Percentiles rank a stretch among this genome's conserved stretches.
Evolutionary conservation across 75 land plant genomes (phyloP).

Genomic region (Ceratopteris richardii): DNA sequence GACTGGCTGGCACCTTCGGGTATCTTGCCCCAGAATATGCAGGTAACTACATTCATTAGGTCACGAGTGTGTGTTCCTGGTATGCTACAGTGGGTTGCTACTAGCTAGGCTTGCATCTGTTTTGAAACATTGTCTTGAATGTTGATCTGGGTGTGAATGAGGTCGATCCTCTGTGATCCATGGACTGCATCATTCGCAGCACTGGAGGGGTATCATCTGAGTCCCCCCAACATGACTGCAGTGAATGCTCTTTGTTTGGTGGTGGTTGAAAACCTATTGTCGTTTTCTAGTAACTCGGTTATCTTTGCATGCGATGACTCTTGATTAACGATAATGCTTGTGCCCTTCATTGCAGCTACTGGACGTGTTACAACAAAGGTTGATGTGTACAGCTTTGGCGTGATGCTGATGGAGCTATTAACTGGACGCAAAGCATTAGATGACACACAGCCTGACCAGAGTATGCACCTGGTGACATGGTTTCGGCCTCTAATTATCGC

Average conservation of each 20-base stretch:
- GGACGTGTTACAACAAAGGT: conserved; percentile 89
- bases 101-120: neutral
- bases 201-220: too few species aligned
- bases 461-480: conserved; percentile 84
- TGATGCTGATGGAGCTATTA: conserved; percentile 88
- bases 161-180: too few species aligned
- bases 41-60: conserved; percentile 36
- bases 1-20: conserved; percentile 95
- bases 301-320: neutral
- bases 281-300: neutral
- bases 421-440: conserved; percentile 82
- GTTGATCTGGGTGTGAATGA: too few species aligned
- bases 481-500: conserved; percentile 63
- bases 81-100: neutral
- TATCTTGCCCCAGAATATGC: conserved; percentile 97
- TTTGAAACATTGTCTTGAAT: neutral
- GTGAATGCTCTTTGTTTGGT: too few species aligned
- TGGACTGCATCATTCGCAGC: too few species aligned
- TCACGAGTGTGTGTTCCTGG: neutral
- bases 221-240: too few species aligned
- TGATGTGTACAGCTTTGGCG: conserved; percentile 94
- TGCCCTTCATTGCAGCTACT: conserved; percentile 40
- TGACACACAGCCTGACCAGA: conserved; percentile 69
- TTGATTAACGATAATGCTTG: neutral
- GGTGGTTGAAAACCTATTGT: neutral